phyloP scores from a whole-genome alignment of 768 basidiomycete species.

The Tephrocybe sp. region DNA sequence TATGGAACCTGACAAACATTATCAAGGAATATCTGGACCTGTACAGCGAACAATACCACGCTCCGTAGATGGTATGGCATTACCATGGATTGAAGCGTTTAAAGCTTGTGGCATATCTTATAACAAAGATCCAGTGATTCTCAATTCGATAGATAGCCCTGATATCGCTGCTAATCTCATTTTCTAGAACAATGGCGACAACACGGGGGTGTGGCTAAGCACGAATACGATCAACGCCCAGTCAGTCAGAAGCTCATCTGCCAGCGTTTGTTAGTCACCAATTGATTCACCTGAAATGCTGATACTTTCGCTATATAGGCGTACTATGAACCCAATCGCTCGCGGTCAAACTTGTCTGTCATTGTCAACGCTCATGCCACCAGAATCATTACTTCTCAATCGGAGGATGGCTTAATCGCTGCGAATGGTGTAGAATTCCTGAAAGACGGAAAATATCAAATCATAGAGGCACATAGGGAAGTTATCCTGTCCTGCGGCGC shows the following conservation, averaged over 20 bases:
- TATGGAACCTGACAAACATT: background rate
- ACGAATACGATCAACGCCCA: background rate
- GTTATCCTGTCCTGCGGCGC: slow-evolving; percentile 10
- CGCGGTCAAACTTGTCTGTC: slow-evolving; percentile 7
- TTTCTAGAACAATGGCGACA: background rate
- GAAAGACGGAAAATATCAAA: slow-evolving; percentile 1
- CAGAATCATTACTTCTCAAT: background rate
- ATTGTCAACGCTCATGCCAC: slow-evolving; percentile 7
- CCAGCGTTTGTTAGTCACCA: background rate
- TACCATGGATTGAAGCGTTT: background rate
- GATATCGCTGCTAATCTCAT: background rate
- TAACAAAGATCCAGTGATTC: too few species aligned
- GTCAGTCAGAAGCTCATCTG: slow-evolving; percentile 5
- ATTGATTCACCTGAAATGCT: background rate
- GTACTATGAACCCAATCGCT: slow-evolving; percentile 12
- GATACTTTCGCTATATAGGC: slow-evolving; percentile 2
- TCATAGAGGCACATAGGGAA: slow-evolving; percentile 4
- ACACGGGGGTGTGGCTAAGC: background rate
- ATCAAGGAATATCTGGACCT: slow-evolving; percentile 3
- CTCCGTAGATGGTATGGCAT: background rate
- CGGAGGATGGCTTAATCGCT: background rate
- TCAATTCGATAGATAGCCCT: background rate
- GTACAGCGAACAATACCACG: background rate
- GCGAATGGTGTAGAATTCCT: slow-evolving; percentile 7
- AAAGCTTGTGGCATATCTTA: background rate